Base-by-base conservation (phyloP, 129 eudicot genomes). In the Arctium lappa region DNA sequence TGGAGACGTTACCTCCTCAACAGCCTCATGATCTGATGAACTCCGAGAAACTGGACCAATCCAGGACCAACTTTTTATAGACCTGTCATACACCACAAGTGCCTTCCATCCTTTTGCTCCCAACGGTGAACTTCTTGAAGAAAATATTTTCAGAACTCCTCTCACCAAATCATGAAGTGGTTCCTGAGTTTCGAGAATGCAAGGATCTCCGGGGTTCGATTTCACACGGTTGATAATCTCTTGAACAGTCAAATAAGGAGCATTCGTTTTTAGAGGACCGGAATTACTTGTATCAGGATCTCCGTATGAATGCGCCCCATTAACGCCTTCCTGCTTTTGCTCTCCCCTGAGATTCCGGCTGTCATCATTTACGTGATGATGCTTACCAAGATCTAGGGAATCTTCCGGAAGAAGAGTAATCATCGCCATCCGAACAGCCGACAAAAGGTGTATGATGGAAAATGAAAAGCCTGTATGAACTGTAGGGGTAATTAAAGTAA, bases 21-120 rank as follows among this genome's bases (percentile, higher is more conserved):
- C 80, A 33, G 78, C 74, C 79, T 93, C 94, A 13, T 79, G 85
- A 69, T 92, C 97, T 44, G 92, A 70, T 48, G 85, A 80, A 78
- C 72, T 77, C 74, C 80, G 94, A 22, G 88, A 77, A 38, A 81
- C 83, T 2, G 97, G 97, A 48, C 99, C 97, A 40, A 89, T 80
- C 99, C 99, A 95, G 42, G 95, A 90, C 98, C 98, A 95, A 68
- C 86, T 81, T 83, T 95, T 95, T 39, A 80, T 66, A 3, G 94
- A 63, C 83, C 89, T 95, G 62, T 93, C 91, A 79, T 91, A 95
- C 0, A 80, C 32, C 22, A 86, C 93, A 12, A 95, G 94, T 18
- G 94, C 83, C 80, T 95, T 95, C 99, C 99, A 95, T 69, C 94
- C 95, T 86, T 95, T 95, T 12, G 99, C 99, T 70, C 98, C 99